A percentile compares a stretch with the other conserved stretches of the same genome.
Evolutionary conservation across 495 filamentous ascomycete species (phyloP).

Genomic region (Diplogelasinospora grovesii): DNA sequence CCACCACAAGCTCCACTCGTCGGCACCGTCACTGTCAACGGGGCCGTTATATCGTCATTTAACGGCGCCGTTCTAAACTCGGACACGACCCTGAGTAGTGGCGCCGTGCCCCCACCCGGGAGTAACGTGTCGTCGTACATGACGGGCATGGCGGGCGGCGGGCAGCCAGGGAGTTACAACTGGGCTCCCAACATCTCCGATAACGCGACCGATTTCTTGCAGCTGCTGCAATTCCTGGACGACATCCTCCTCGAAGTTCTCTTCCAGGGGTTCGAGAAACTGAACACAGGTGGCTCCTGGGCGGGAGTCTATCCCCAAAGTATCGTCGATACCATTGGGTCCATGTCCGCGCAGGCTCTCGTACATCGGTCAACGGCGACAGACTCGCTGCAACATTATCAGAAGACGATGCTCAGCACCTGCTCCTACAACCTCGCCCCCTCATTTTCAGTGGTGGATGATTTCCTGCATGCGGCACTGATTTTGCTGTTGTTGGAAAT

Average conservation of each 20-base stretch:
- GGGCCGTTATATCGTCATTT: slow-evolving; percentile 18
- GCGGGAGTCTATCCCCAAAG: slow-evolving; percentile 26
- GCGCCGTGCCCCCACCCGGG: slow-evolving; percentile 17
- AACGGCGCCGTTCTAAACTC: slow-evolving; percentile 23
- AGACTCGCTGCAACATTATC: slow-evolving; percentile 32
- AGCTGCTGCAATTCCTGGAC: slow-evolving; percentile 26
- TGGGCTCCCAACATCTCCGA: slow-evolving; percentile 26
- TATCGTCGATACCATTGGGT: slow-evolving; percentile 28
- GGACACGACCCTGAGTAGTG: slow-evolving; percentile 3
- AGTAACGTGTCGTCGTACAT: slow-evolving; percentile 17
- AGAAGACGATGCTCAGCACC: slow-evolving; percentile 11
- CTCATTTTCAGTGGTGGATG: slow-evolving; percentile 20
- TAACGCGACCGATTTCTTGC: slow-evolving; percentile 18
- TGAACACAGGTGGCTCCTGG: slow-evolving; percentile 25
- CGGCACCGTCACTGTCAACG: slow-evolving; percentile 32
- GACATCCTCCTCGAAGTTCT: slow-evolving; percentile 28
- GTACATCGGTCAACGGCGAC: slow-evolving; percentile 29
- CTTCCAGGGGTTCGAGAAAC: slow-evolving; percentile 21
- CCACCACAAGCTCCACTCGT: slow-evolving; percentile 28
- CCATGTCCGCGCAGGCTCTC: slow-evolving; percentile 30
- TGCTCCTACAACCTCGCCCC: slow-evolving; percentile 24
- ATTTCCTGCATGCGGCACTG: slow-evolving; percentile 21
- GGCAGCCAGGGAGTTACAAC: slow-evolving; percentile 27
- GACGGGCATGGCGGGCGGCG: slow-evolving; percentile 30
- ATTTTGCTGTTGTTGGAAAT: slow-evolving; percentile 48